phyloP scores from a whole-genome alignment of 805 yeast species.

The Nakazawaea molendinolei region DNA sequence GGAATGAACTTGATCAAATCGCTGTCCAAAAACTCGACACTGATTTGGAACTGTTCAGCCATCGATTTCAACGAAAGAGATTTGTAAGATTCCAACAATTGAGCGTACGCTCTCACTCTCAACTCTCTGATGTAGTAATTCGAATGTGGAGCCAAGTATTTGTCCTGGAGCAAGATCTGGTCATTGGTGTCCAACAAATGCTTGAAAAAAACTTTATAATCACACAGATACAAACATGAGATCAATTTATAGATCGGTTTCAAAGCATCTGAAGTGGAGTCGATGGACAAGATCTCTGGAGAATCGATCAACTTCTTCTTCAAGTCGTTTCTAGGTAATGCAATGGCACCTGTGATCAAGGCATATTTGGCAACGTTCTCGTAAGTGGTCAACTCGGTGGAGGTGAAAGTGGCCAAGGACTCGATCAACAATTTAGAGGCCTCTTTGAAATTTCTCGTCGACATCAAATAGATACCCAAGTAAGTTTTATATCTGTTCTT shows the following conservation, averaged over 20 bases:
- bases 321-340: slow-evolving; percentile 77
- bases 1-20: slow-evolving; percentile 91
- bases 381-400: slow-evolving; percentile 82
- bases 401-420: slow-evolving; percentile 90
- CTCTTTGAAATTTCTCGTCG: slow-evolving; percentile 79
- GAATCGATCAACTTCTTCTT: slow-evolving; percentile 84
- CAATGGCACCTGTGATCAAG: slow-evolving; percentile 77
- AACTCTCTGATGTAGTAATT: slow-evolving; percentile 84
- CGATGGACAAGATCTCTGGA: slow-evolving; percentile 83
- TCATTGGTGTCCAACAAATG: slow-evolving; percentile 74
- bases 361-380: slow-evolving; percentile 88
- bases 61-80: slow-evolving; percentile 83
- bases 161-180: slow-evolving; percentile 52
- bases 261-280: slow-evolving; percentile 61
- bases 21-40: slow-evolving; percentile 75
- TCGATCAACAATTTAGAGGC: slow-evolving; percentile 85
- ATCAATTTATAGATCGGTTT: slow-evolving; percentile 80
- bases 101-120: slow-evolving; percentile 93
- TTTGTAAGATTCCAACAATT: slow-evolving; percentile 88
- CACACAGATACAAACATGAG: slow-evolving; percentile 82
- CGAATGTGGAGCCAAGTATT: slow-evolving; percentile 70
- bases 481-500: slow-evolving; percentile 92
- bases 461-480: slow-evolving; percentile 74
- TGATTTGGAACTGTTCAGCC: slow-evolving; percentile 93
- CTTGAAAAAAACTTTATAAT: slow-evolving; percentile 74